phyloP scores from a whole-genome alignment of 805 yeast genomes.

The Tetrapisispora fleetii region DNA sequence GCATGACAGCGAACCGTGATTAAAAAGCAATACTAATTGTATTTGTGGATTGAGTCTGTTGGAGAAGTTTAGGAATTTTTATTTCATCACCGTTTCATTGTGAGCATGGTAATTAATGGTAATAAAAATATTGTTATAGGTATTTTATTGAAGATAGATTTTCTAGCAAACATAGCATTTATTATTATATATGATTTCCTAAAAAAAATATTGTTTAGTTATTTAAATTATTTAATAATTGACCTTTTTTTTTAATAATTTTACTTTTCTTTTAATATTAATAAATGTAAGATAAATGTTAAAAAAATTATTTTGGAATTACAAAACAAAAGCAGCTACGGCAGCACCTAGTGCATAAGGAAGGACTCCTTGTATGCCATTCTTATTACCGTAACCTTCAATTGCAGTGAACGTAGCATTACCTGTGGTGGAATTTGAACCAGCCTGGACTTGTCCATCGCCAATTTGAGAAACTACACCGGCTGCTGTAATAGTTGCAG shows the following conservation, averaged over 20 bases:
- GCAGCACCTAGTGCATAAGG: neutral
- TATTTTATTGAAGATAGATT: neutral
- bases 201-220: neutral
- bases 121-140: neutral
- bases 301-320: neutral
- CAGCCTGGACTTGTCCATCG: conserved; percentile 3
- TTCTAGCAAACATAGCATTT: neutral
- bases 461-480: conserved; percentile 2
- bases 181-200: neutral
- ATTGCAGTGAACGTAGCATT: neutral
- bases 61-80: too few species aligned
- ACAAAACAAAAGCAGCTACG: neutral
- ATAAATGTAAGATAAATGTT: neutral
- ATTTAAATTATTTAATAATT: neutral
- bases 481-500: neutral
- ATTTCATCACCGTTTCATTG: too few species aligned
- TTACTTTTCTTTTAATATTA: neutral
- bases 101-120: too few species aligned
- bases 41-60: too few species aligned
- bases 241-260: neutral
- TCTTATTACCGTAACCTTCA: conserved; percentile 2
- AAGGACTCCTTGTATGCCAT: neutral
- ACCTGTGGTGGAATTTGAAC: neutral
- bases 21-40: too few species aligned
- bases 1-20: too few species aligned